Conservation (phyloP, 768 basidiomycete genomes). For the Trametes villosa region DNA sequence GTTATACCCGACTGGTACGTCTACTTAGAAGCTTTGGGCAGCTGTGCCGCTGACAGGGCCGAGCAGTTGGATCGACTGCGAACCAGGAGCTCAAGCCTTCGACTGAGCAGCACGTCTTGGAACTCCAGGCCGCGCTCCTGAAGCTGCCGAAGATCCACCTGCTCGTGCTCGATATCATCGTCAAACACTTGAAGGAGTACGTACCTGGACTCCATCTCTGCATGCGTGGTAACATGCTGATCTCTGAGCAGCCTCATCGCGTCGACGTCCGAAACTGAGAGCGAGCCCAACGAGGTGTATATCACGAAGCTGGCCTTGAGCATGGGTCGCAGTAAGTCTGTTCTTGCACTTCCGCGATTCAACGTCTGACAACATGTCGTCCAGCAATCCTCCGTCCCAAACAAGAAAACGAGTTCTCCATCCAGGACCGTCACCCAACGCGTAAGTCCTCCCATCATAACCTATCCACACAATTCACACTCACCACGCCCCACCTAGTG, state of each 20-base stretch:
- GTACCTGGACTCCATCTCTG: slow-evolving; percentile 36
- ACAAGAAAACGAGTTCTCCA: slow-evolving; percentile 78
- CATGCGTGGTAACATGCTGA: background rate
- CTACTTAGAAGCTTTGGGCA: background rate
- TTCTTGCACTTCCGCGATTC: background rate
- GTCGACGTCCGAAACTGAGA: slow-evolving; percentile 50
- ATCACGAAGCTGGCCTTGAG: slow-evolving; percentile 87
- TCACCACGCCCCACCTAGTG: slow-evolving; percentile 45
- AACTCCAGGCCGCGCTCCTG: slow-evolving; percentile 64
- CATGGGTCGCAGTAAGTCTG: slow-evolving; percentile 76
- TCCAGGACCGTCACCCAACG: slow-evolving; percentile 89
- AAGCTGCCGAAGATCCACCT: slow-evolving; percentile 80
- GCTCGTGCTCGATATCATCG: slow-evolving; percentile 75
- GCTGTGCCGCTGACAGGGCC: background rate
- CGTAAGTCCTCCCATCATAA: slow-evolving; percentile 42
- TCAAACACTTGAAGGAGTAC: slow-evolving; percentile 76
- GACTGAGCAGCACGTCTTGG: slow-evolving; percentile 65
- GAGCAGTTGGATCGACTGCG: slow-evolving; percentile 54
- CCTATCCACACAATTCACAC: background rate
- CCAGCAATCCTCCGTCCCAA: slow-evolving; percentile 83
- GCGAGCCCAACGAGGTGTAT: slow-evolving; percentile 74
- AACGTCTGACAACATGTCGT: background rate
- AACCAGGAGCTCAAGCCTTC: slow-evolving; percentile 57
- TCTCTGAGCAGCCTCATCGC: slow-evolving; percentile 60
- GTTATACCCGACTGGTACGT: slow-evolving; percentile 73